Percentiles rank a stretch among this genome's conserved stretches.
These are phyloP conservation scores for Thielaviopsis punctulata DNA, from an alignment of 2,329 filamentous ascomycete species.

Conservation along the genomic window DNA sequence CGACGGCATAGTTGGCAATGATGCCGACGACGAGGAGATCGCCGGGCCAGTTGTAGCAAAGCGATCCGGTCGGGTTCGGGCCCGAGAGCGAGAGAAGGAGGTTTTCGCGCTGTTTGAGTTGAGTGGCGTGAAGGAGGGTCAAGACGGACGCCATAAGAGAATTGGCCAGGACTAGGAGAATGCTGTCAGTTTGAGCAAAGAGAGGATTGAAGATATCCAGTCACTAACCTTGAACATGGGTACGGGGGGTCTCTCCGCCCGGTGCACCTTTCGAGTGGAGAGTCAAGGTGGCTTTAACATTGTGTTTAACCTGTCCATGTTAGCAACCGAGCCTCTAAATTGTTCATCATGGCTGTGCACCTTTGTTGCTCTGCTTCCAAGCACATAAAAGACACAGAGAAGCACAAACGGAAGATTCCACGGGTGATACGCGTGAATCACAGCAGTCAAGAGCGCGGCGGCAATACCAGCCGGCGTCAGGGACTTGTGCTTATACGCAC, in stretches of 20 bases:
- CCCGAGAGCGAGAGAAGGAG: constrained; percentile 21
- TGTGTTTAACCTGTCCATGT: constrained; percentile 55
- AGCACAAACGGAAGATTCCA: constrained; percentile 85
- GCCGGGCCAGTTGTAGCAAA: constrained; percentile 43
- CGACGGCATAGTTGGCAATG: constrained; percentile 74
- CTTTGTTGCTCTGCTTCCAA: constrained; percentile 70
- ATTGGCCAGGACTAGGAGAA: constrained; percentile 60
- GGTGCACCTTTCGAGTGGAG: constrained; percentile 54
- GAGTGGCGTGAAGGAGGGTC: constrained; percentile 40
- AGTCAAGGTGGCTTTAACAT: constrained; percentile 68
- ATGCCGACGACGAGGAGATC: constrained; percentile 48
- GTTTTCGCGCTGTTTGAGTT: constrained; percentile 32
- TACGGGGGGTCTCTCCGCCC: constrained; percentile 68
- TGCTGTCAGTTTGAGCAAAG: neutral
- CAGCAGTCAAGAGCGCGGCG: constrained; percentile 54
- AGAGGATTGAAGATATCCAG: constrained; percentile 2
- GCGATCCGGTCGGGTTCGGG: constrained; percentile 22
- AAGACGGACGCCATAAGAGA: constrained; percentile 59
- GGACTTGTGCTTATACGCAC: constrained; percentile 55
- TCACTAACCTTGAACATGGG: constrained; percentile 53
- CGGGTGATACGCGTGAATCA: constrained; percentile 75
- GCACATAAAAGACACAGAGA: constrained; percentile 69
- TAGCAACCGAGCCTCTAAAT: constrained; percentile 14
- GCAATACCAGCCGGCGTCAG: constrained; percentile 63
- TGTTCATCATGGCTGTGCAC: constrained; percentile 25